Base-by-base conservation (phyloP, 2,329 filamentous ascomycete genomes). In the Pseudodiploospora longispora region DNA sequence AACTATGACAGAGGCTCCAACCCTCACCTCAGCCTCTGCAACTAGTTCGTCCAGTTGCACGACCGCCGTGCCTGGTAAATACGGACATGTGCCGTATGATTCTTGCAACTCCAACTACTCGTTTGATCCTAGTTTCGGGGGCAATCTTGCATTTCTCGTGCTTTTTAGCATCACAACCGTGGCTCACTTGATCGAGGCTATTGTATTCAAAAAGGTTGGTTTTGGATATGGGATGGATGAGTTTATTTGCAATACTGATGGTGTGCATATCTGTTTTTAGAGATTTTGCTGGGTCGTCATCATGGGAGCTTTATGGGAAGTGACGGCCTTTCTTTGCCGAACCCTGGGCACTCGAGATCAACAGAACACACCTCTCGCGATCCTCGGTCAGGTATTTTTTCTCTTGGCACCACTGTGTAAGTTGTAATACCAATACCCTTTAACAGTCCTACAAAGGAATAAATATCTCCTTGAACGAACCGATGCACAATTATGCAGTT, bases 331-430 rank as follows among this genome's bases (percentile, higher is more conserved):
- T 43, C 44, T 58, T 29, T 49, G 69, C 10, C 61, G 62, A 40
- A 54, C 63, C 0, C 28, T 66, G 4, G 66, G 63, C 27, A 51
- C 64, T 10, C 59, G 54, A 6, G 46, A 69, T 52, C 67, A 71
- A 48, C 66, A 69, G 47, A 53, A 63, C 7, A 27, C 51, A 3
- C 55, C 50, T 30, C 65, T 60, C 41, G 52, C 56, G 12, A 58
- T 59, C 6, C 48, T 43, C 31, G 61, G 62, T 19, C 56, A 56
- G 28, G 47, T 71, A 2, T 52, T 70, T 3, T 66, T 71, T 37
- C 52, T 71, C 9, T 58, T 70, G 10, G 63, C 68, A 2, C 68
- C 68, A 6, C 53, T 70, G 29, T 69, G 67, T 63, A 44, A 45
- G 56, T 51, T 31, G 10, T 19, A 19, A 19, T 19, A 19, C 19